Evolutionary conservation across 75 land plant genomes (phyloP).

Genomic region (Cryptomeria japonica): DNA sequence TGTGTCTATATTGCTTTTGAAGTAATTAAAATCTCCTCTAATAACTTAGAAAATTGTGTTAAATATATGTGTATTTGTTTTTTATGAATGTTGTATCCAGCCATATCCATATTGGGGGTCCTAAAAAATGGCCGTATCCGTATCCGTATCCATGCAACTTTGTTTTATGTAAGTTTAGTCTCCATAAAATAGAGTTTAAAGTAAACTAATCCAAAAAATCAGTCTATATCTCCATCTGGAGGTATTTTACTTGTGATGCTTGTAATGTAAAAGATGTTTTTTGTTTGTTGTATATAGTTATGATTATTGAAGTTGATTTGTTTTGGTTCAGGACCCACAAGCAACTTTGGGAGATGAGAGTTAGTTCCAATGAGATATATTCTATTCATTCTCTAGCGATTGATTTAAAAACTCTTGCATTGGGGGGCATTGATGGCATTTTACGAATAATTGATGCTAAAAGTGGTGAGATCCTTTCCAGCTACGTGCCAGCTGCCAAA

Average conservation of each 20-base stretch:
- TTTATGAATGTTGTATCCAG: no score
- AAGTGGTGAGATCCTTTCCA: conserved; percentile 51
- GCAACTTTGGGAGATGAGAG: conserved; percentile 61
- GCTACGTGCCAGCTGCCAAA: conserved; percentile 28
- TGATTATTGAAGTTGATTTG: background rate
- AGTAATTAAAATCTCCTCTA: no score
- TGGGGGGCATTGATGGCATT: conserved; percentile 82
- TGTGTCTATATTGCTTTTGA: no score
- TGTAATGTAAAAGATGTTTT: background rate
- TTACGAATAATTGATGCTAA: conserved; percentile 59
- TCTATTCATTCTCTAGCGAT: conserved; percentile 53
- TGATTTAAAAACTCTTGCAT: conserved; percentile 55
- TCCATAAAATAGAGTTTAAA: background rate
- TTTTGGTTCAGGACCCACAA: conserved; percentile 43
- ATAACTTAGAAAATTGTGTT: no score
- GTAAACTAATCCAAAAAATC: background rate
- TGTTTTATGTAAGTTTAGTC: background rate
- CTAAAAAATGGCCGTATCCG: no score
- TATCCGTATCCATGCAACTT: no score
- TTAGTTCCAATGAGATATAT: conserved; percentile 60
- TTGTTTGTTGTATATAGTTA: background rate
- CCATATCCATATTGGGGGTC: no score
- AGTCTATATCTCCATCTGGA: background rate
- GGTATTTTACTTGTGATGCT: background rate
- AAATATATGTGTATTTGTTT: no score